Evolutionary conservation across 1,284 basidiomycete species (phyloP).

Genomic region (Moesziomyces sp.): DNA sequence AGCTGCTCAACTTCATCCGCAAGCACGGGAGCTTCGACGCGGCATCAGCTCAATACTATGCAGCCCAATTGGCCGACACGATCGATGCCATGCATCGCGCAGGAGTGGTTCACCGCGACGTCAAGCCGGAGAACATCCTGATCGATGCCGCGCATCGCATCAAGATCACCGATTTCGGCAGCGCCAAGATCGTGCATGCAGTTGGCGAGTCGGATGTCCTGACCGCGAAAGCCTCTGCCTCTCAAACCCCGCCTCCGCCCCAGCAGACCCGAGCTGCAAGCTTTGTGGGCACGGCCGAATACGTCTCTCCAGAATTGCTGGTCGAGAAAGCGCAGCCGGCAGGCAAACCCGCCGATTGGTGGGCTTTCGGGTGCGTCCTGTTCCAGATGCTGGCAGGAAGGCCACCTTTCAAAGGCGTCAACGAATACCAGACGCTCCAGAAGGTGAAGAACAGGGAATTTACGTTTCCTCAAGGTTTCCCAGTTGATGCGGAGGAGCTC

Average conservation of each 20-base stretch:
- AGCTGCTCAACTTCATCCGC: constrained; percentile 61
- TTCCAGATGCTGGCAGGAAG: constrained; percentile 72
- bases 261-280: constrained; percentile 72
- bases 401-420: constrained; percentile 72
- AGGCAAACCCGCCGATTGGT: constrained; percentile 71
- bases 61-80: constrained; percentile 60
- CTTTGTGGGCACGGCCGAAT: constrained; percentile 96
- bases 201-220: constrained; percentile 10
- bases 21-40: constrained; percentile 59
- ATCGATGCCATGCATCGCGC: constrained; percentile 62
- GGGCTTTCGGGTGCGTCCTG: constrained; percentile 73
- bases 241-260: background rate
- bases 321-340: constrained; percentile 72
- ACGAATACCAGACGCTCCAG: constrained; percentile 74
- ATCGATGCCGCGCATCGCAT: constrained; percentile 56
- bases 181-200: constrained; percentile 57
- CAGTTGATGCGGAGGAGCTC: constrained; percentile 69
- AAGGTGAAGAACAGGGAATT: constrained; percentile 72
- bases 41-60: constrained; percentile 53
- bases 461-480: constrained; percentile 70
- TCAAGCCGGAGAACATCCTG: constrained; percentile 66
- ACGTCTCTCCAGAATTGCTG: constrained; percentile 91
- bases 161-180: constrained; percentile 66
- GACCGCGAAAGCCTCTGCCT: background rate
- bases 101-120: constrained; percentile 61